Percentiles rank a stretch among this genome's conserved stretches.
Conservation (phyloP, 208 protist genomes). For the Novymonas esmeraldas region DNA sequence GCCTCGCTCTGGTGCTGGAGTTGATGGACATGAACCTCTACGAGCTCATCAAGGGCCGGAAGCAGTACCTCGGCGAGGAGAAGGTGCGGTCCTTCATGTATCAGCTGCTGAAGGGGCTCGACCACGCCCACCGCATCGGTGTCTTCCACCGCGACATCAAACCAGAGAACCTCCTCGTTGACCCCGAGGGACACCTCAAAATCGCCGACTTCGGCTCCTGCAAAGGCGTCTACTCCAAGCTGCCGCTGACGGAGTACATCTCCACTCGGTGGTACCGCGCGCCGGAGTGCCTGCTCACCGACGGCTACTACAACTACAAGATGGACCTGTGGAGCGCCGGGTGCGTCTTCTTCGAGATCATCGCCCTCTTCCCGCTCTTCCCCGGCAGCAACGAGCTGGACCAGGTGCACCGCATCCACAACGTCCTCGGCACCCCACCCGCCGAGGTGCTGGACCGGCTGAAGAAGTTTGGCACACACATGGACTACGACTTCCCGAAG, state of each 20-base stretch:
- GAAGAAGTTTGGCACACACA: constrained; percentile 54
- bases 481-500: constrained; percentile 74
- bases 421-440: constrained; percentile 90
- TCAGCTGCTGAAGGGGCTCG: constrained; percentile 89
- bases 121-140: constrained; percentile 93
- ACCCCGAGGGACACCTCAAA: constrained; percentile 78
- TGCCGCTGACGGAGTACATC: constrained; percentile 92
- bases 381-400: constrained; percentile 82
- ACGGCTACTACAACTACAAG: constrained; percentile 91
- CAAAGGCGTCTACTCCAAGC: constrained; percentile 78
- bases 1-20: constrained; percentile 97
- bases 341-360: constrained; percentile 90
- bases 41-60: constrained; percentile 93
- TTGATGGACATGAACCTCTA: constrained; percentile 98
- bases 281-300: constrained; percentile 90
- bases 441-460: constrained; percentile 74
- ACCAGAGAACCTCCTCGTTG: constrained; percentile 97
- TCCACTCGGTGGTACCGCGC: constrained; percentile 94
- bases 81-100: constrained; percentile 91
- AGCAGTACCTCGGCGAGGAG: constrained; percentile 87
- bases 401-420: constrained; percentile 91
- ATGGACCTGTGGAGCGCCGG: constrained; percentile 92
- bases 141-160: constrained; percentile 97
- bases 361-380: constrained; percentile 81
- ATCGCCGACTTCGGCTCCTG: constrained; percentile 94